A percentile compares a stretch with the other conserved stretches of the same genome.
Evolutionary conservation across 805 yeast species (phyloP).

Genomic region (Yueomyces sp.): DNA sequence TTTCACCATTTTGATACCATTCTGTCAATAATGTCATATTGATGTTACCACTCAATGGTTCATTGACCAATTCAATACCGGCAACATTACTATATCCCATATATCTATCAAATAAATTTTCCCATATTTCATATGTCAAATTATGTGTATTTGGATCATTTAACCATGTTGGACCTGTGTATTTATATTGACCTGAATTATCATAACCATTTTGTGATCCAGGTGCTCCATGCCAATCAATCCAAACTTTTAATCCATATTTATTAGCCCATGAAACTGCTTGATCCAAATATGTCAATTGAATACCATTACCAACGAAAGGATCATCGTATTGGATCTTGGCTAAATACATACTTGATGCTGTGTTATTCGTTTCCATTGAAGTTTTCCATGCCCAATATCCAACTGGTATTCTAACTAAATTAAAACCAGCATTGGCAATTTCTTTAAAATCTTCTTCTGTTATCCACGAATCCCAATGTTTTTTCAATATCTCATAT

Average conservation of each 20-base stretch:
- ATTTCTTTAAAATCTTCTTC: slow-evolving; percentile 46
- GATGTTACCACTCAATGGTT: slow-evolving; percentile 48
- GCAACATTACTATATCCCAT: slow-evolving; percentile 36
- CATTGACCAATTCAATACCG: slow-evolving; percentile 61
- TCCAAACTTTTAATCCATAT: slow-evolving; percentile 50
- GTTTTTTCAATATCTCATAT: slow-evolving; percentile 27
- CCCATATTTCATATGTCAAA: slow-evolving; percentile 37
- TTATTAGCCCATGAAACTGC: slow-evolving; percentile 57
- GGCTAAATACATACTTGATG: slow-evolving; percentile 6
- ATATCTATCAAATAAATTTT: slow-evolving; percentile 38
- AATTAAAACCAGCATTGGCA: slow-evolving; percentile 40
- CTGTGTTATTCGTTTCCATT: slow-evolving; percentile 9
- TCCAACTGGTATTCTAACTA: slow-evolving; percentile 69
- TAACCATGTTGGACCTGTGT: slow-evolving; percentile 30
- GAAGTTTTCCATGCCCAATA: slow-evolving; percentile 59
- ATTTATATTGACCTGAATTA: slow-evolving; percentile 55
- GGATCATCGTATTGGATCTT: slow-evolving; percentile 35
- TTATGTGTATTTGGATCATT: slow-evolving; percentile 27
- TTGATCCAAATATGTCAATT: slow-evolving; percentile 46
- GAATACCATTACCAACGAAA: slow-evolving; percentile 43
- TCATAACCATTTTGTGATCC: slow-evolving; percentile 84
- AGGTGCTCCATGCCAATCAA: slow-evolving; percentile 72
- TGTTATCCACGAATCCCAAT: slow-evolving; percentile 46
- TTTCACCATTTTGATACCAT: slow-evolving; percentile 23
- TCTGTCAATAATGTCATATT: slow-evolving; percentile 25